Base-by-base conservation (phyloP, 2,329 filamentous ascomycete species). In the Aciculosporium take region DNA sequence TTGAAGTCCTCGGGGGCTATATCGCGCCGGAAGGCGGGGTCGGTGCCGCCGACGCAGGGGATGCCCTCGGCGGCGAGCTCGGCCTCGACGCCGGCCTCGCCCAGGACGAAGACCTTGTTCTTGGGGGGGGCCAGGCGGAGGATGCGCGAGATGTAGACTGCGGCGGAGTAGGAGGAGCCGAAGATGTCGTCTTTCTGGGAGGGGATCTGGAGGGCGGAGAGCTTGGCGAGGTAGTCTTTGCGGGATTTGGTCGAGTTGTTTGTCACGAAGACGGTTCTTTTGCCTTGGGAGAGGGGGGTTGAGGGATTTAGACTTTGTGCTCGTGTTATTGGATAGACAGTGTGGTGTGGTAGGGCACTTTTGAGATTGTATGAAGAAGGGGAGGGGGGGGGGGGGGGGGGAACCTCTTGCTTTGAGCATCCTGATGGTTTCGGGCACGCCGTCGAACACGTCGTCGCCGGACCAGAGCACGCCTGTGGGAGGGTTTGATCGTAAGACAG, bases 231-330 rank as follows among this genome's bases (percentile, higher is more conserved):
- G 64, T 98, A 98, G 59, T 95, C 87, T 38, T 74, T 69, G 43
- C 91, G 82, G 9, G 89, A 94, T 61, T 98, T 98, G 43, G 91
- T 96, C 56, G 87, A 95, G 68, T 98, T 98, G 67, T 98, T 98
- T 31, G 91, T 98, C 40, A 98, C 91, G 57, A 98, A 98, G 41
- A 98, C 79, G 27, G 91, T 74, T 58, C 81, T 81, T 63, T 98
- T 98, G 57, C 85, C 88, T 91, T 40, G 23, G 12, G 13, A n/a
- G 23, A 18, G 35, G 13, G 8, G 17, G n/a, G n/a, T n/a, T n/a
- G n/a, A n/a, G n/a, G n/a, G n/a, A n/a, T n/a, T n/a, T n/a, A n/a
- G n/a, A n/a, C n/a, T n/a, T n/a, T n/a, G n/a, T n/a, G n/a, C n/a
- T n/a, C n/a, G n/a, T n/a, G n/a, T n/a, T n/a, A n/a, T n/a, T n/a